Evolutionary conservation across 352 stramenopile species (phyloP).

Genomic region (Phytophthora palmivora): DNA sequence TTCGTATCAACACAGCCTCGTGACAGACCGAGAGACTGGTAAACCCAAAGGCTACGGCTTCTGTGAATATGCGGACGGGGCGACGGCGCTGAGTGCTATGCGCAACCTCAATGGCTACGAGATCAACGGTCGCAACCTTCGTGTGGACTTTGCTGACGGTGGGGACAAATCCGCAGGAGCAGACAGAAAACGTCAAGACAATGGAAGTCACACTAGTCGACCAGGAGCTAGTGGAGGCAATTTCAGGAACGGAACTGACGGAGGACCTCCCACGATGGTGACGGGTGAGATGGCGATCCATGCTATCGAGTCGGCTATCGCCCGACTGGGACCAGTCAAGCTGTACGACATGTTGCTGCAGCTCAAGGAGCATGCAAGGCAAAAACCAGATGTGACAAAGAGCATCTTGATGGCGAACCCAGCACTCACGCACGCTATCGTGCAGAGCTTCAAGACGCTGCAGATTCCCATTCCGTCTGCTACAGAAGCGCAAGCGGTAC

Average conservation of each 20-base stretch:
- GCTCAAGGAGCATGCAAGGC: conserved; percentile 80
- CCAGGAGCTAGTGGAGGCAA: conserved; percentile 34
- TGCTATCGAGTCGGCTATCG: conserved; percentile 80
- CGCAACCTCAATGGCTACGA: conserved; percentile 88
- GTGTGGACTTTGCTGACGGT: conserved; percentile 86
- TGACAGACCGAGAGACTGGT: conserved; percentile 84
- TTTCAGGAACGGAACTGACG: conserved; percentile 35
- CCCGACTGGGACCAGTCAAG: conserved; percentile 70
- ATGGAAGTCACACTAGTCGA: conserved; percentile 24
- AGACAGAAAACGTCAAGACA: conserved; percentile 40
- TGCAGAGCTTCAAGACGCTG: conserved; percentile 87
- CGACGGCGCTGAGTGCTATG: conserved; percentile 86
- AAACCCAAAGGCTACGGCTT: conserved; percentile 90
- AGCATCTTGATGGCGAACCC: conserved; percentile 78
- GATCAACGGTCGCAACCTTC: conserved; percentile 83
- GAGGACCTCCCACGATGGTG: conserved; percentile 43
- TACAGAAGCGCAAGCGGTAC: conserved; percentile 58
- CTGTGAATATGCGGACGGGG: conserved; percentile 86
- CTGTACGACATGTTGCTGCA: conserved; percentile 88
- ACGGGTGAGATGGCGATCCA: conserved; percentile 83
- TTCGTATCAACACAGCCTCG: conserved; percentile 48
- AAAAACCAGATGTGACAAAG: conserved; percentile 82
- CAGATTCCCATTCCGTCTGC: conserved; percentile 81
- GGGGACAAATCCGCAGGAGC: conserved; percentile 59
- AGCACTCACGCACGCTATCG: conserved; percentile 83